Percentiles rank a stretch among this genome's conserved stretches.
Conservation (phyloP, 805 yeast species). For the Hagleromyces aurorensis region DNA sequence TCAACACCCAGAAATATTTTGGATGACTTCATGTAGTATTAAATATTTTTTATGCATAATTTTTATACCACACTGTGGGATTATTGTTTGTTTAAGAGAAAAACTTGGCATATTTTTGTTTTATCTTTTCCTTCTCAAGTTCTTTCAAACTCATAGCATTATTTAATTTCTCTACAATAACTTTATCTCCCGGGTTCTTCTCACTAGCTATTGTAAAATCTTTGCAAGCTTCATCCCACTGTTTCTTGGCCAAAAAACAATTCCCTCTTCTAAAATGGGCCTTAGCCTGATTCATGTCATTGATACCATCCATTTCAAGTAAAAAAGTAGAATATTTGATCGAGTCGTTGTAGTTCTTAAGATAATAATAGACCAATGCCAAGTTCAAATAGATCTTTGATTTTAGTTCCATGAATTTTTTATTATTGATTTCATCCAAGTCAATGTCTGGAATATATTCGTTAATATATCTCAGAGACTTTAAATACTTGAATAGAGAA, state of each 20-base stretch:
- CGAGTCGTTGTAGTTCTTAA: conserved; percentile 41
- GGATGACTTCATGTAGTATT: conserved; percentile 27
- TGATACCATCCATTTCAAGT: conserved; percentile 40
- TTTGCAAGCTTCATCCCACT: conserved; percentile 42
- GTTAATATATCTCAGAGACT: conserved; percentile 60
- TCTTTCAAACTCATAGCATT: conserved; percentile 36
- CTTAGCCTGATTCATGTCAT: conserved; percentile 44
- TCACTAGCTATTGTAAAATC: conserved; percentile 39
- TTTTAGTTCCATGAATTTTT: conserved; percentile 41
- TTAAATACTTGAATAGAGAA: conserved; percentile 55
- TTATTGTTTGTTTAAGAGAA: conserved; percentile 32
- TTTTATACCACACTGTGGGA: background rate
- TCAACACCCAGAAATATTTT: conserved; percentile 3
- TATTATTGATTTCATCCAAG: conserved; percentile 43
- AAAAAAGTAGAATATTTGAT: conserved; percentile 49
- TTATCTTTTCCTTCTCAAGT: conserved; percentile 41
- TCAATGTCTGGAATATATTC: conserved; percentile 67
- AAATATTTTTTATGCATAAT: conserved; percentile 1
- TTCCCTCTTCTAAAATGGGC: conserved; percentile 50
- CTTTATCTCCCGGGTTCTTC: conserved; percentile 42
- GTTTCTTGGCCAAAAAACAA: conserved; percentile 37
- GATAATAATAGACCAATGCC: conserved; percentile 45
- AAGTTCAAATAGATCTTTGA: conserved; percentile 41
- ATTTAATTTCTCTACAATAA: conserved; percentile 38
- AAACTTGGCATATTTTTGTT: conserved; percentile 54